A percentile compares a stretch with the other conserved stretches of the same genome.
phyloP scores from a whole-genome alignment of 371 early-diverging fungal species.

The Synchytrium microbalum region DNA sequence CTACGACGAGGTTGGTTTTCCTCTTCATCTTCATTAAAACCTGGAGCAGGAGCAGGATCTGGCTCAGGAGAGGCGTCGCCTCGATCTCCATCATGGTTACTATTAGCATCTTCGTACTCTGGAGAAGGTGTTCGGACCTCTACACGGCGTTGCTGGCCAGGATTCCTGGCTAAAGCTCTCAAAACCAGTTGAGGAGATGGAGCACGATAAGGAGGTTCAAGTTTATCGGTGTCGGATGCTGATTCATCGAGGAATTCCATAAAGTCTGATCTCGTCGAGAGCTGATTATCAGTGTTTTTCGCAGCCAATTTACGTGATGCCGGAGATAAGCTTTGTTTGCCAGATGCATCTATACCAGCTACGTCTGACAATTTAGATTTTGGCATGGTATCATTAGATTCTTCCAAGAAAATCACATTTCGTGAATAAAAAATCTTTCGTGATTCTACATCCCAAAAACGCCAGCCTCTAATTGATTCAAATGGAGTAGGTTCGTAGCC shows the following conservation, averaged over 20 bases:
- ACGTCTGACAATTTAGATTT: background rate
- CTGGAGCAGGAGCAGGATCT: background rate
- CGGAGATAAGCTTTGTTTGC: background rate
- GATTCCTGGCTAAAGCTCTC: too few species aligned
- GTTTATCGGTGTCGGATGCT: background rate
- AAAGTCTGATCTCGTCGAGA: background rate
- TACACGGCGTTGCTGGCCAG: too few species aligned
- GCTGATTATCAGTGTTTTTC: background rate
- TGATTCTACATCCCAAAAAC: background rate
- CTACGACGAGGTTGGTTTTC: background rate
- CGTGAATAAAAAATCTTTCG: background rate
- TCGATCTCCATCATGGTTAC: too few species aligned
- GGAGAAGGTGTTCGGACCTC: too few species aligned
- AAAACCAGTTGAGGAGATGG: too few species aligned
- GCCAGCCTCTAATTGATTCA: background rate
- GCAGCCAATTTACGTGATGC: background rate
- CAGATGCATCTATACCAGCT: background rate
- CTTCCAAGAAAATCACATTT: background rate
- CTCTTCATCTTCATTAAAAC: background rate
- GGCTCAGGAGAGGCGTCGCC: too few species aligned
- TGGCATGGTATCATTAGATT: background rate
- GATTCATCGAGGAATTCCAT: background rate
- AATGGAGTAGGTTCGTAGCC: background rate
- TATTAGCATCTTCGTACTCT: too few species aligned
- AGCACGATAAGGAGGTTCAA: too few species aligned